phyloP scores from a whole-genome alignment of 768 basidiomycete species.

The Mrakia gelida region DNA sequence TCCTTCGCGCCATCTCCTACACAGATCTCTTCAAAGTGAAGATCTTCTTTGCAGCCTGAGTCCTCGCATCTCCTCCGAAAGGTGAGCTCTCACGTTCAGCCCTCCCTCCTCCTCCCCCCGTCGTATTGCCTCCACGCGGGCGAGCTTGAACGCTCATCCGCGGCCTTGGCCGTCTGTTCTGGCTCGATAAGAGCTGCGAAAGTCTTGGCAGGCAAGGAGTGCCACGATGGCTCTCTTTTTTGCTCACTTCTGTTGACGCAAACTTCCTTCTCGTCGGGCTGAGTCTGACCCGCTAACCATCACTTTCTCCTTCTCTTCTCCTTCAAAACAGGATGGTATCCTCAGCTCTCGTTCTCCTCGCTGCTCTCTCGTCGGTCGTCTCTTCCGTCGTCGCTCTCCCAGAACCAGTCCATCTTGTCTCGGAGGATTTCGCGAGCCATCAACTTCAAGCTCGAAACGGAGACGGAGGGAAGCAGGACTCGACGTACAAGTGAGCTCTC shows the following conservation, averaged over 20 bases:
- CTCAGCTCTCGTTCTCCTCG: constrained; percentile 1
- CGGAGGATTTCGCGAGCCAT: constrained; percentile 7
- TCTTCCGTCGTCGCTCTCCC: not conserved
- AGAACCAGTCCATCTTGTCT: constrained; percentile 11
- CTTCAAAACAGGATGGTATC: constrained; percentile 2
- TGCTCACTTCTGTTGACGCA: too few species aligned
- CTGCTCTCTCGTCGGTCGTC: not conserved
- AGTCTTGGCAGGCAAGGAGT: not conserved
- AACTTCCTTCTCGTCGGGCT: not conserved
- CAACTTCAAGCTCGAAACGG: not conserved
- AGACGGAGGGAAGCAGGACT: not conserved
- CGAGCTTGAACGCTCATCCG: too few species aligned
- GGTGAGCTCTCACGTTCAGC: too few species aligned
- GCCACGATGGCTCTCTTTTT: not conserved
- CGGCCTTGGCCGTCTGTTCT: too few species aligned
- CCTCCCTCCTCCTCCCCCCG: too few species aligned
- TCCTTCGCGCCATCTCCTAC: too few species aligned
- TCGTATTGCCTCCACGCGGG: too few species aligned
- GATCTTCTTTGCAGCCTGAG: too few species aligned
- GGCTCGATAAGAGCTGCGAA: too few species aligned
- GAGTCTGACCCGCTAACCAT: not conserved
- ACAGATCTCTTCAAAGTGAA: too few species aligned
- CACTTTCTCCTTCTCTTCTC: not conserved
- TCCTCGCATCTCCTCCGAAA: too few species aligned
- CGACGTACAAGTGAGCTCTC: not conserved